Evolutionary conservation across 805 yeast species (phyloP), one percentile per base, ranked within the genome.

Genomic region (Tetrapisispora taiwanensis): DNA sequence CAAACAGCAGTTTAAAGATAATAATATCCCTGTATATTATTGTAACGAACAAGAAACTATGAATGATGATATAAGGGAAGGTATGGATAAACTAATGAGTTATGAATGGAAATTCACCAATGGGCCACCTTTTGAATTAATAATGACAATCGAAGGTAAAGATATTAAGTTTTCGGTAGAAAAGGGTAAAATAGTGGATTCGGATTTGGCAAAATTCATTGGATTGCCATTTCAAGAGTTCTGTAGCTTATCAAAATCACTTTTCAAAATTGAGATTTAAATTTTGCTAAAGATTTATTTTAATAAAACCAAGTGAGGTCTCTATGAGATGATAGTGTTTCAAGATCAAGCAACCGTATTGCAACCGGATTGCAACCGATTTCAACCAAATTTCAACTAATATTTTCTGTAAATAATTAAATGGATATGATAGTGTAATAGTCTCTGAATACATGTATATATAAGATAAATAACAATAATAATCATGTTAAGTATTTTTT

Each of bases 51-150:
- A 48, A 3, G 40, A 40, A 49, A 42, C 73, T 56, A 24, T 58
- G 3, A 58, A 55, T n/a, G 50, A 51, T 0, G 77, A 76, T 28
- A 66, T 83, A 0, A 26, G 44, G 2, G 53, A 67, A 3, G 65
- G 67, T 0, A 68, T 70, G 28, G 46, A 62, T 0, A 71, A 70
- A 24, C 63, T 86, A 17, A 55, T 65, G 36, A 61, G 70, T 18
- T 82, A 92, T 84, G 67, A 74, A 1, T 89, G 95, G 95, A 75
- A 67, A 31, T 87, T 66, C 60, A 89, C 87, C 1, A 68, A 72
- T 18, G 82, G 95, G 0, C 96, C 97, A 0, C 71, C 68, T 46
- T 92, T 90, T 59, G 68, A 72, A 34, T 78, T 84, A 46, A 53
- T 55, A 1, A 57, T 83, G 17, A 55, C 53, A 2, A 62, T 15